Percentiles rank a stretch among this genome's conserved stretches.
These are phyloP conservation scores for Cryptosporidium parvum DNA, from an alignment of 169 alveolate genomes.

Conservation along the genomic window DNA sequence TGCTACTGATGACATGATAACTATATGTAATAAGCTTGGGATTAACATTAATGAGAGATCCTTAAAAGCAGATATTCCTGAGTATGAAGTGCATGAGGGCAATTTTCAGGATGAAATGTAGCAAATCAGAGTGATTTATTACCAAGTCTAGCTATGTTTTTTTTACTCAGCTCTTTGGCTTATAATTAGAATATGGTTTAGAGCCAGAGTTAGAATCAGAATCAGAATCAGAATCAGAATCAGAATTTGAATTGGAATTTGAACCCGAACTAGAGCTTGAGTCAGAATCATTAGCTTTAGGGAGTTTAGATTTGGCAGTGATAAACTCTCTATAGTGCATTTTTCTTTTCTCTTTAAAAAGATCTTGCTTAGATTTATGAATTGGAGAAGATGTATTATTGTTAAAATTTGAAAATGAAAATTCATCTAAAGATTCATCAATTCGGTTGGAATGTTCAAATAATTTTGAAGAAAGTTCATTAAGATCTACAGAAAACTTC, in stretches of 20 bases:
- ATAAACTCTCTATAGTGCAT: constrained; percentile 46
- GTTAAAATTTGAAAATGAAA: neutral
- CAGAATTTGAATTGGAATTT: neutral
- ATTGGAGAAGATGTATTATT: constrained; percentile 21
- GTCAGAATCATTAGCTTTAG: neutral
- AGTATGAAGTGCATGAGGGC: neutral
- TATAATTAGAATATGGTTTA: neutral
- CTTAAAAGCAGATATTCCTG: constrained; percentile 11
- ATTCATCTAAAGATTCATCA: neutral
- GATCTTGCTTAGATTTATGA: neutral
- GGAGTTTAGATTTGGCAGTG: constrained; percentile 19
- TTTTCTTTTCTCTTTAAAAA: constrained; percentile 46
- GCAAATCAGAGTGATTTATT: neutral
- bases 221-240: no score
- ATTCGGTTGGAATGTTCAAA: constrained; percentile 21
- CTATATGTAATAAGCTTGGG: constrained; percentile 40
- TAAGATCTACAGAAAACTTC: constrained; percentile 15
- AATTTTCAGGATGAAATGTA: neutral
- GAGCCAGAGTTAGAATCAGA: neutral
- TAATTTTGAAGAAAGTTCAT: constrained; percentile 54
- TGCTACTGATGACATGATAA: constrained; percentile 42
- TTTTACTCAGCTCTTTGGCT: neutral
- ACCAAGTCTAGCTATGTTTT: neutral
- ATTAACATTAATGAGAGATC: constrained; percentile 4
- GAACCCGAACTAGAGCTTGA: neutral